These are phyloP conservation scores for Trichoderma atroviride DNA, from an alignment of 2,329 filamentous ascomycete species.

Conservation along the genomic window DNA sequence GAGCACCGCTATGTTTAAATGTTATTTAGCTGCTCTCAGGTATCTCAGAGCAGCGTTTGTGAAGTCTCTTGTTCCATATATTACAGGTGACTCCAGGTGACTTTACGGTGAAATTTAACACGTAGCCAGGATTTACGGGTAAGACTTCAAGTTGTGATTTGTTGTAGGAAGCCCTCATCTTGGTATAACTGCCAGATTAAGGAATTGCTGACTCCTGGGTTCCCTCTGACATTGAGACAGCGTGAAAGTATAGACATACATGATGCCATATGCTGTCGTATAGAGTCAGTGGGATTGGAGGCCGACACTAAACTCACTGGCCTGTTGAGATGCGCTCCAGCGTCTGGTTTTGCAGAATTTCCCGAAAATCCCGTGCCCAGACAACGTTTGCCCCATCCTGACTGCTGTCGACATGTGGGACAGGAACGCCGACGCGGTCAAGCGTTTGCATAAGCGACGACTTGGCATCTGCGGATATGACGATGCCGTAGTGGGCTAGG, in stretches of 20 bases:
- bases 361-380: conserved; percentile 50
- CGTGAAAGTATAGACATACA: conserved; percentile 37
- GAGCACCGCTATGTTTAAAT: not conserved
- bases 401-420: conserved; percentile 42
- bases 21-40: not conserved
- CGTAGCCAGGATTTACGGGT: conserved; percentile 34
- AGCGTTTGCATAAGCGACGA: conserved; percentile 44
- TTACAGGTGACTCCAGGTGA: conserved; percentile 30
- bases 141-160: conserved; percentile 32
- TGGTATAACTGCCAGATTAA: conserved; percentile 30
- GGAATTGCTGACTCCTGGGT: conserved; percentile 33
- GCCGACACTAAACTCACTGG: not conserved
- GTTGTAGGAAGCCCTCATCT: conserved; percentile 7
- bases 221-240: conserved; percentile 36
- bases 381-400: conserved; percentile 31
- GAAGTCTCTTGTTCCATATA: conserved; percentile 24
- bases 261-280: conserved; percentile 11
- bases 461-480: conserved; percentile 46
- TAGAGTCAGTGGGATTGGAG: not conserved
- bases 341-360: conserved; percentile 43
- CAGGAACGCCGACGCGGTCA: conserved; percentile 42
- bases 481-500: conserved; percentile 48
- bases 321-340: conserved; percentile 26
- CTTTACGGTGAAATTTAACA: conserved; percentile 29
- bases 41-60: not conserved